Evolutionary conservation across 2,329 filamentous ascomycete genomes (phyloP).

Genomic region (Chaetomium sp.): DNA sequence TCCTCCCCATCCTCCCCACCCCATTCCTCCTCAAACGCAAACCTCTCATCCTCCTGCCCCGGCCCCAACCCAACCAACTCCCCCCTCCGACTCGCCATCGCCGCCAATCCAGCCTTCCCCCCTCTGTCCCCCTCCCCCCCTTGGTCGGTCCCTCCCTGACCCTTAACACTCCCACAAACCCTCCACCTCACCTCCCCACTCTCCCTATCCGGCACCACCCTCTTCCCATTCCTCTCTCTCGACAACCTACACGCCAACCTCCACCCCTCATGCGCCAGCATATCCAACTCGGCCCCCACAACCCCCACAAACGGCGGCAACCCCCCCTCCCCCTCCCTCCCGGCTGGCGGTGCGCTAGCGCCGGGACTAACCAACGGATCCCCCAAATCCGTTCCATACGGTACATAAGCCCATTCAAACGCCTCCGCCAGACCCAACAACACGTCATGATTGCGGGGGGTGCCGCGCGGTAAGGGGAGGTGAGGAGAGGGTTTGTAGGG

Average conservation of each 20-base stretch:
- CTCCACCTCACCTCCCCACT: conserved; percentile 7
- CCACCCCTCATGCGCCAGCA: conserved; percentile 38
- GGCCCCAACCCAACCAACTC: conserved; percentile 12
- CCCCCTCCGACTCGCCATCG: background rate
- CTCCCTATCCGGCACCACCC: conserved; percentile 14
- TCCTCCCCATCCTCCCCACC: background rate
- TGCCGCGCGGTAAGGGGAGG: conserved; percentile 24
- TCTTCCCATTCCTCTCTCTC: conserved; percentile 20
- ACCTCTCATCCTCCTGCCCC: conserved; percentile 23
- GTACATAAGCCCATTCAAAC: conserved; percentile 39
- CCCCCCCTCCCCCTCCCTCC: no score
- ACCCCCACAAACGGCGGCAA: conserved; percentile 39
- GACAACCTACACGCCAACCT: conserved; percentile 31
- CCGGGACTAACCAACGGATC: conserved; percentile 39
- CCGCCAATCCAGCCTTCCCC: no score
- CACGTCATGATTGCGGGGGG: conserved; percentile 21
- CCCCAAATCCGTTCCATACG: conserved; percentile 30
- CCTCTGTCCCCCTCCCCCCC: no score
- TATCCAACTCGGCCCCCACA: conserved; percentile 40
- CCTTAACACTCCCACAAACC: conserved; percentile 13
- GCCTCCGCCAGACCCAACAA: conserved; percentile 26
- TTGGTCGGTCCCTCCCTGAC: background rate
- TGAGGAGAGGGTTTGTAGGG: conserved; percentile 29
- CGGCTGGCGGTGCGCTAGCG: conserved; percentile 22
- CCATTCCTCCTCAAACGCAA: conserved; percentile 25